Base-by-base conservation (phyloP, 1,284 basidiomycete species). In the Malassezia vespertilionis region DNA sequence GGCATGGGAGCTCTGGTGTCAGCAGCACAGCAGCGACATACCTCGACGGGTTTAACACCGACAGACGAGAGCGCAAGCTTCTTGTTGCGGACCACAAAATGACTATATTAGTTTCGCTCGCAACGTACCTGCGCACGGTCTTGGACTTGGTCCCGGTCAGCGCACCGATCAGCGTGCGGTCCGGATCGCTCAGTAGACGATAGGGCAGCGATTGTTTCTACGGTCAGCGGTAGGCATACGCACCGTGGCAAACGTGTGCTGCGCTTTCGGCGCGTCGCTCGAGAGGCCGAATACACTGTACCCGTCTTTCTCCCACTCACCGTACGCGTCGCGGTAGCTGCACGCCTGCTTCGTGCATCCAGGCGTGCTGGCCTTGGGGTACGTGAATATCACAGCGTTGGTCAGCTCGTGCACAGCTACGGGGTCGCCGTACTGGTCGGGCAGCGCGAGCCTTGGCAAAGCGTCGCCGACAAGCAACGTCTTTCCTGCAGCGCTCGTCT, bases 271-370 rank as follows among this genome's bases (percentile, higher is more conserved):
- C n/a, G 78, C 75, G 71, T 93, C 89, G 18, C 82, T 82, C 60
- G 84, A 88, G 51, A 95, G 73, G 52, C 88, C 88, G 71, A 85
- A 89, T 32, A 93, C 81, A 33, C 77, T 77, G 72, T 82, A 93
- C 36, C 80, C 77, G 44, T 77, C 66, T 5, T 77, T 74, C 2
- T 76, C 75, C 68, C 90, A 89, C 55, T 84, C 81, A 7, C 79
- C 76, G 70, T 84, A 84, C 35, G 75, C 75, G 70, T 93, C 88
- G 27, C 88, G 79, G 76, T 83, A 63, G 12, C 46, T 38, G 27
- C 58, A 57, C 36, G 58, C 65, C 40, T 68, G 65, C 4, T 48
- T 58, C 4, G 63, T 63, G 39, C 64, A 65, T 11, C 63, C 63
- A 6, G 41, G 44, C 17, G 63, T 59, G 33, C 63, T 61, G 14